Evolutionary conservation across 345 rosid genomes (phyloP).

Genomic region (Heritiera fomes): DNA sequence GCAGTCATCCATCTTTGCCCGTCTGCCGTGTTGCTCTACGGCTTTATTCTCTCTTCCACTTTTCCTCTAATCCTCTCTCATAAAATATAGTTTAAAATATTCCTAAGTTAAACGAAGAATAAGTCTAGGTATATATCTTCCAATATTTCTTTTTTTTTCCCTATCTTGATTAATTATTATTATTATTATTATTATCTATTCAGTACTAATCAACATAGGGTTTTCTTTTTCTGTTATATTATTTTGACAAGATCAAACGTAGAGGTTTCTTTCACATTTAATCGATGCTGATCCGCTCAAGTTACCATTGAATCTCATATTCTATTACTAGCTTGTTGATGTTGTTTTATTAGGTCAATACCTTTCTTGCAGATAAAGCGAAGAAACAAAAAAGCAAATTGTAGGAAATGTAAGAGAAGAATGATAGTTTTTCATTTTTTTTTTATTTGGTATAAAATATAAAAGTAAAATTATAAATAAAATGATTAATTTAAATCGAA

Average conservation of each 20-base stretch:
- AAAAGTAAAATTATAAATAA: too few relatives aligned
- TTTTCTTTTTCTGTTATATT: background rate
- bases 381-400: too few relatives aligned
- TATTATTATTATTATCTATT: background rate
- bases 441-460: too few relatives aligned
- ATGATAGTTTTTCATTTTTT: too few relatives aligned
- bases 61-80: background rate
- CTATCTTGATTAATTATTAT: background rate
- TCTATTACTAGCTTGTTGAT: background rate
- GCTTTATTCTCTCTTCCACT: background rate
- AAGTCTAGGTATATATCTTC: background rate
- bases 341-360: background rate
- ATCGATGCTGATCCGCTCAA: background rate
- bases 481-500: too few relatives aligned
- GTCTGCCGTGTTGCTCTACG: background rate
- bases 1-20: too few relatives aligned
- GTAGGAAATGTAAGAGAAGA: too few relatives aligned
- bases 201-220: background rate
- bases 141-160: background rate
- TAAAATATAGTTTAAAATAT: background rate
- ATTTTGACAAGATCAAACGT: background rate
- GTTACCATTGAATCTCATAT: background rate
- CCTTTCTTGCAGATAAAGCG: too few relatives aligned
- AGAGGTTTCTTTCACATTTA: background rate
- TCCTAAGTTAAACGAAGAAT: background rate